Evolutionary conservation across 2,329 filamentous ascomycete species (phyloP).

Genomic region (Colletotrichum filicis): DNA sequence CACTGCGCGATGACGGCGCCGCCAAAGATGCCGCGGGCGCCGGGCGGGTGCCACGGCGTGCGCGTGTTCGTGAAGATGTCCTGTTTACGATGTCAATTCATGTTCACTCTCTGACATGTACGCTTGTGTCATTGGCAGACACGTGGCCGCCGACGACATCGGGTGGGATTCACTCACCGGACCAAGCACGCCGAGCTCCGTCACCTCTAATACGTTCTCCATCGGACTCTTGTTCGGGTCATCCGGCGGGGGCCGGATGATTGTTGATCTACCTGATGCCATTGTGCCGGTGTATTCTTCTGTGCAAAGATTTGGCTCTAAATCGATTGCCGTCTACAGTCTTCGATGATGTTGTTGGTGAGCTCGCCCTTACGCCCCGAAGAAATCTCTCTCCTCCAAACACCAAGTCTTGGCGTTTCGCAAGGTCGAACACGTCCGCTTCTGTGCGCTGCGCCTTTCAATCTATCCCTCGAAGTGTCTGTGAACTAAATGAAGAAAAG

Average conservation of each 20-base stretch:
- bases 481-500: background rate
- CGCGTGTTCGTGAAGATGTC: conserved; percentile 96
- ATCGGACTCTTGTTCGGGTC: conserved; percentile 81
- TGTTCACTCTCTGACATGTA: background rate
- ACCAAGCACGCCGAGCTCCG: conserved; percentile 79
- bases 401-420: background rate
- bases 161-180: conserved; percentile 64
- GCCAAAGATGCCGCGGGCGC: conserved; percentile 93
- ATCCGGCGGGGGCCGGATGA: conserved; percentile 79
- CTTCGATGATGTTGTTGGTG: background rate
- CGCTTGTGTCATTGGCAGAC: too few species aligned
- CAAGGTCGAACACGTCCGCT: too few species aligned
- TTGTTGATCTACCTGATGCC: conserved; percentile 56
- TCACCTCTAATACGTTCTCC: conserved; percentile 90
- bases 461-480: background rate
- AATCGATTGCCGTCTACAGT: background rate
- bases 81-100: conserved; percentile 55
- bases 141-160: background rate
- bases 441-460: background rate
- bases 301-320: too few species aligned
- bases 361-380: background rate
- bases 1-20: conserved; percentile 94
- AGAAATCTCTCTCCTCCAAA: background rate
- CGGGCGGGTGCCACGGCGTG: conserved; percentile 90
- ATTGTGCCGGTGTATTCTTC: background rate